phyloP scores from a whole-genome alignment of 2,329 filamentous ascomycete species.

The Exophiala lecanii-corni region DNA sequence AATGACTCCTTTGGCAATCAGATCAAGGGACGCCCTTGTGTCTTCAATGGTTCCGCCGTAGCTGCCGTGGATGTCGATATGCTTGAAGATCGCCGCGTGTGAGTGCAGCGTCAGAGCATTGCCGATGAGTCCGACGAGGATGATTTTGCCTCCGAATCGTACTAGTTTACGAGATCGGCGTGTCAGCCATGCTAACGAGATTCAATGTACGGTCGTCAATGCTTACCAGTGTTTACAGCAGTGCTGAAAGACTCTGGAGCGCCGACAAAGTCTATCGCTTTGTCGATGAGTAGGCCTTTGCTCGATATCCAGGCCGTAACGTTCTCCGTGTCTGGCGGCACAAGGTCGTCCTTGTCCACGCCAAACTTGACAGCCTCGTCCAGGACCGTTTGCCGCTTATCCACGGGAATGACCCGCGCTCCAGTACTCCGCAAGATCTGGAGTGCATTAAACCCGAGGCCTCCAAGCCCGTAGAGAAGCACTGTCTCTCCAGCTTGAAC shows the following conservation, averaged over 20 bases:
- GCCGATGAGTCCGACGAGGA: conserved; percentile 4
- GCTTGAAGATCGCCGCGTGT: conserved; percentile 3
- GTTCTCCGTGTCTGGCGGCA: background rate
- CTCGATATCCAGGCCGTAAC: conserved; percentile 1
- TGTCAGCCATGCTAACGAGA: background rate
- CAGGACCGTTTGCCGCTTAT: conserved; percentile 7
- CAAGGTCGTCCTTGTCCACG: conserved; percentile 1
- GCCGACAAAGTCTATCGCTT: conserved; percentile 6
- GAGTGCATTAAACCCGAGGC: conserved; percentile 9
- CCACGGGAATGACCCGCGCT: conserved; percentile 3
- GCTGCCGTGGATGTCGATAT: conserved; percentile 4
- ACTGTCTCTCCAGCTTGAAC: conserved; percentile 4
- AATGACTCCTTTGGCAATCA: conserved; percentile 7
- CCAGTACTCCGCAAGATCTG: conserved; percentile 2
- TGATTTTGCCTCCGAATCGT: conserved; percentile 5
- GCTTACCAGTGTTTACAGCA: conserved; percentile 6
- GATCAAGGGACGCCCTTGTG: conserved; percentile 1
- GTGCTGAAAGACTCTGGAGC: conserved; percentile 1
- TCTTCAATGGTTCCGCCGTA: conserved; percentile 6
- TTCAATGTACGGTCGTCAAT: background rate
- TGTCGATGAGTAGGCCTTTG: conserved; percentile 5
- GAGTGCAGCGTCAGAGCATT: conserved; percentile 1
- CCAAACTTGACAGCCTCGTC: conserved; percentile 11
- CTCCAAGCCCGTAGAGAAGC: conserved; percentile 6
- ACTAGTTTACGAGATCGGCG: background rate